Base-by-base conservation (phyloP, 176 grass and related monocot genomes). In the Chrysopogon serrulatus region DNA sequence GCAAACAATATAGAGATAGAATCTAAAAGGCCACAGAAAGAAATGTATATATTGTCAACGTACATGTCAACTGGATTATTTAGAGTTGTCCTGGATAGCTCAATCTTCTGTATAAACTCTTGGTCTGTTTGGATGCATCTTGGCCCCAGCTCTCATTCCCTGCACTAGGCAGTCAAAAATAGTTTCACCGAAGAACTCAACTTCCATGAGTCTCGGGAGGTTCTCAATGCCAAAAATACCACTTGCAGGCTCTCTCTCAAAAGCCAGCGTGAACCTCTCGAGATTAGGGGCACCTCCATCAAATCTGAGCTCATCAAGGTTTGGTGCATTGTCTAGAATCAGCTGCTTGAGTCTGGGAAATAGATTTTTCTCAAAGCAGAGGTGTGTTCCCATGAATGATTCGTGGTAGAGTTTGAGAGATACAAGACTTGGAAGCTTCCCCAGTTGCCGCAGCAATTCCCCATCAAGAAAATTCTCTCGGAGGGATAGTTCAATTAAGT, bases 261-360 rank as follows among this genome's bases (percentile, higher is more conserved):
- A 82, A 44, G 36, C 24, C 35, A 82, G 19, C 3, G 79, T 82
- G 11, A 82, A 67, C 5, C 49, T 82, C 67, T 82, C 51, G 1
- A 82, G 79, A n/a, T 72, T n/a, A 34, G 12, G 0, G 19, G 80
- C 37, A 33, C 68, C 80, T 41, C 80, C 68, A 1, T 2, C 12
- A 57, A 82, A 82, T 9, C 80, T 43, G 37, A 82, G 80, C 51
- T 73, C 68, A 31, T 73, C 51, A 16, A 82, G 51, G 0, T 72
- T 6, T 4, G 40, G 18, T 30, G 15, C 6, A 34, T 61, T 73
- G 41, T 82, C 80, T 32, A 82, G 28, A 19, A 62, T 23, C 16
- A 82, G 28, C 2, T 82, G 51, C 68, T 62, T 82, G 2, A 82
- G 68, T 4, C 19, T 30, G 35, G 6, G 68, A 34, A 82, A 82